Percentiles rank a stretch among this genome's conserved stretches.
Conservation (phyloP, 129 eudicot genomes). For the Pseudognaphalium luteoalbum region DNA sequence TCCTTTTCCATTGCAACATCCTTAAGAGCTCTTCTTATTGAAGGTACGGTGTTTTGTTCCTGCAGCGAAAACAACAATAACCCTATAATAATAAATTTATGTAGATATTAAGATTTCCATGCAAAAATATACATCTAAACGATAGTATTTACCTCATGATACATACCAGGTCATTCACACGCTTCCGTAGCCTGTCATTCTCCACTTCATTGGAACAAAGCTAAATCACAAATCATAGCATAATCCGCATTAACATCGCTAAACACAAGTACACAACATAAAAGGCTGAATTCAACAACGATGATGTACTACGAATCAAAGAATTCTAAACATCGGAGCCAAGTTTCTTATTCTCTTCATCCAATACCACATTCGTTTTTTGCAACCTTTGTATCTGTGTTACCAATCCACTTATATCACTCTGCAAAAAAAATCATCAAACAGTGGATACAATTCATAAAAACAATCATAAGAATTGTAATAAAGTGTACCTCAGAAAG, state of each 20-base stretch:
- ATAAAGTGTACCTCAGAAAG: background rate
- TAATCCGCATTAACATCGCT: background rate
- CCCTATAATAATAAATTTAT: background rate
- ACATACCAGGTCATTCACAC: conserved; percentile 75
- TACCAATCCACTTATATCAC: conserved; percentile 78
- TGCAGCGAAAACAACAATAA: conserved; percentile 32
- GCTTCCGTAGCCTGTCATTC: conserved; percentile 54
- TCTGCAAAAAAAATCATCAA: conserved; percentile 51
- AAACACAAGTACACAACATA: conserved; percentile 10
- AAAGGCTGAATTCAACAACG: background rate
- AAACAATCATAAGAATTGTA: no score
- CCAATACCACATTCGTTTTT: conserved; percentile 57
- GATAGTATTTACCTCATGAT: background rate
- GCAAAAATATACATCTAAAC: background rate
- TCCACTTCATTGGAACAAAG: conserved; percentile 68
- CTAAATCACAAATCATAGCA: conserved; percentile 42
- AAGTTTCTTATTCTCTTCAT: no score
- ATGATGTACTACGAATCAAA: background rate
- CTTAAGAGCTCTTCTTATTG: conserved; percentile 86
- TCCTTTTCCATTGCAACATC: conserved; percentile 99
- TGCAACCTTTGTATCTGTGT: conserved; percentile 81
- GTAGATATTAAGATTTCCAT: conserved; percentile 1
- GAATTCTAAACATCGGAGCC: conserved; percentile 45
- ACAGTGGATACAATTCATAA: background rate
- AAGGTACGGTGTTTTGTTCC: conserved; percentile 86